Evolutionary conservation across 2,329 filamentous ascomycete species (phyloP), one percentile per base, ranked within the genome.

Genomic region (Trichophyton verrucosum): DNA sequence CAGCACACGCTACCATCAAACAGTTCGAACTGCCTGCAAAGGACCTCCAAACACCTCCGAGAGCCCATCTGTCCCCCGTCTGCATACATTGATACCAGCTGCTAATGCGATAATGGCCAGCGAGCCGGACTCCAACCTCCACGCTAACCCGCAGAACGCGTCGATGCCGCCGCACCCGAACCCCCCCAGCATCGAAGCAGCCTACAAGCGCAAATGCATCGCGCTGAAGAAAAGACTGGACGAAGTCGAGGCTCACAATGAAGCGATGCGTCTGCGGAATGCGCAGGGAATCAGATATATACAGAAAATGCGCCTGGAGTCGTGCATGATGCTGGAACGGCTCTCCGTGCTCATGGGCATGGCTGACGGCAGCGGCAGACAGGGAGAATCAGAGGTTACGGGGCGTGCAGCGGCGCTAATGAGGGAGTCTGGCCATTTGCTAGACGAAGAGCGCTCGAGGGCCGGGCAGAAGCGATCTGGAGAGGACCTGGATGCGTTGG

Each of bases 121-220:
- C 38, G 55, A 57, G 27, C 55, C 55, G 38, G 57, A 59, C 3
- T 20, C 57, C 17, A 59, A 59, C 42, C 22, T 2, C 49, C 46
- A 6, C 70, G 72, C 13, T 71, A 59, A 57, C 46, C 15, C 62
- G 17, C 38, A 66, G 40, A 63, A 62, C 33, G 30, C 57, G 27
- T 11, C 49, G 33, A 38, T 42, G n/a, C 44, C 58, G 3, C 58
- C 51, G 66, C 65, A 71, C 62, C 72, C 78, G 11, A 81, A 86
- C 61, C 90, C 92, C 20, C 92, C 94, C 15, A 95, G 91, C 15
- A 91, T 97, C 64, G 92, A 99, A 75, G 87, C 92, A 72, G 91
- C 92, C 58, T 99, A 97, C 76, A 91, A 94, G 69, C 85, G 89
- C 65, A 97, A 99, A 83, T 97, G 92, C 74, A 90, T 96, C 71